Evolutionary conservation across 2,329 filamentous ascomycete genomes (phyloP), one percentile per base, ranked within the genome.

Genomic region (Hymenotorrendiella dingleyae): DNA sequence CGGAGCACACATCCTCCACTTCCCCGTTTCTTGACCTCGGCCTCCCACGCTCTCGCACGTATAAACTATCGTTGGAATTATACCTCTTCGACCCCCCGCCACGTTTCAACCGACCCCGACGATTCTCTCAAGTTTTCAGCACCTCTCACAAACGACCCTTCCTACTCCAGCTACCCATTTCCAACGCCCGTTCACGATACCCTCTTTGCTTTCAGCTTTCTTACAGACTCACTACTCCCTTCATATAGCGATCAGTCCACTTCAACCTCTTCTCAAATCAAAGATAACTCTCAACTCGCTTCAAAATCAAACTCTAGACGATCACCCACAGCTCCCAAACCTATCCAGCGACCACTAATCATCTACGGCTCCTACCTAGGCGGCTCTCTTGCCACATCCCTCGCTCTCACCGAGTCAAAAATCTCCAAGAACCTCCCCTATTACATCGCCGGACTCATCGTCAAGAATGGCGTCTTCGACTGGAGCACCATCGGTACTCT

Each of bases 391-490:
- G 79, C 76, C 21, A 64, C 71, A 11, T 71, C 74, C 1, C 64
- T 82, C 3, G 71, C 77, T 7, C 60, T 83, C 32, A 82, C 76
- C 2, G 76, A 81, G 56, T 63, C 69, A 1, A 64, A 45, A 52
- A 62, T 2, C 11, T 54, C 23, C 67, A 75, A 54, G 66, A 64
- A 20, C 8, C 65, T 22, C 2, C 47, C 47, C 8, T 46, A 45
- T 4, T 42, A 38, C 16, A 64, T 82, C 32, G 67, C 73, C 8
- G 77, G 77, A 6, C 59, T 80, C 23, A 62, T 77, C 12, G 69
- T 71, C 6, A 73, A 73, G 59, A 78, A 82, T 50, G 78, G 76
- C 30, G 68, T 82, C 45, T 82, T 78, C 62, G 73, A 82, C 62
- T 82, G 78, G 79, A 78, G 76, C 43, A 73, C 67, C 58, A 76